These are phyloP conservation scores for Cercophora newfieldiana DNA, from an alignment of 495 filamentous ascomycete genomes.

Conservation along the genomic window DNA sequence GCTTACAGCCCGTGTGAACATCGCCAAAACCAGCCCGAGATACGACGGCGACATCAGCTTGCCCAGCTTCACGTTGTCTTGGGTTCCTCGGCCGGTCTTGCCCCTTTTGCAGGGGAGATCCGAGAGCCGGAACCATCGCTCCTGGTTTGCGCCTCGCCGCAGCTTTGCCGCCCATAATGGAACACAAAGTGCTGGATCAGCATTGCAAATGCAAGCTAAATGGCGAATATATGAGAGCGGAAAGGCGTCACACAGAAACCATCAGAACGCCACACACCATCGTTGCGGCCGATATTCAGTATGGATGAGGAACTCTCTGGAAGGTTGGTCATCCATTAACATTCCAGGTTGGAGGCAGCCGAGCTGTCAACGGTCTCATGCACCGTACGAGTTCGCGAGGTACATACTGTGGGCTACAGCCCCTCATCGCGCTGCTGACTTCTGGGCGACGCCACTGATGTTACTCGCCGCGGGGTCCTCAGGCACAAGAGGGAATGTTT, in stretches of 20 bases:
- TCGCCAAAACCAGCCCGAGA: not conserved
- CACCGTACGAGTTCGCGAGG: not conserved
- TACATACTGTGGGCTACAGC: constrained; percentile 1
- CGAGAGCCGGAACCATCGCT: not conserved
- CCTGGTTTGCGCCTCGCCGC: not conserved
- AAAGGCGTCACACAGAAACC: not conserved
- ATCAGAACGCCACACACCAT: not conserved
- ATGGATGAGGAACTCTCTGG: not conserved
- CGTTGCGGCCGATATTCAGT: not conserved
- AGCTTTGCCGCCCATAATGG: not conserved
- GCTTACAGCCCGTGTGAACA: not conserved
- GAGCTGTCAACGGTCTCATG: not conserved
- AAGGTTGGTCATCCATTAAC: not conserved
- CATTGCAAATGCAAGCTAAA: not conserved
- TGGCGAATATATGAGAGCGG: not conserved
- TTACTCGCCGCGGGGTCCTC: not conserved
- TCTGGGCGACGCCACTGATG: not conserved
- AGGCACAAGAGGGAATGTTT: not conserved
- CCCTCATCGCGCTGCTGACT: not conserved
- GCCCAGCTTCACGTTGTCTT: not conserved
- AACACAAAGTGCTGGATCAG: not conserved
- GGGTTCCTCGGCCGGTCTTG: not conserved
- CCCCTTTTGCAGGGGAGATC: not conserved
- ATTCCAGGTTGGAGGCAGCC: not conserved
- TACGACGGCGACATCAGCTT: not conserved